Percentiles rank a stretch among this genome's conserved stretches.
These are phyloP conservation scores for Backusella circina DNA, from an alignment of 192 early-diverging fungal species.

Conservation along the genomic window DNA sequence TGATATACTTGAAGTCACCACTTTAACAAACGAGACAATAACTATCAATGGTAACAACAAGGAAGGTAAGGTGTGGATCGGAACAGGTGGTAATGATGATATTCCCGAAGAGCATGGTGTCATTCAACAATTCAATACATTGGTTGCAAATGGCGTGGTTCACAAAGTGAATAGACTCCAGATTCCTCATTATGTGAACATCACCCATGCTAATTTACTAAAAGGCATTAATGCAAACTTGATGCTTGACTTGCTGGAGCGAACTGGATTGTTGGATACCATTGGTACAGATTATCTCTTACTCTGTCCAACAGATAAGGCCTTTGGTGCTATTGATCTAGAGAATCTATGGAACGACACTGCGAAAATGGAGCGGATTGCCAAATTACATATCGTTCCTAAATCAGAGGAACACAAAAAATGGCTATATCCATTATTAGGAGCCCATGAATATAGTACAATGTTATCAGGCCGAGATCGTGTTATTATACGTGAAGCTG, in stretches of 20 bases:
- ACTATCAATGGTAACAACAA: conserved; percentile 28
- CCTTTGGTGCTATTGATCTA: conserved; percentile 40
- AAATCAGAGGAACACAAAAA: not conserved
- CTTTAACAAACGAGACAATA: conserved; percentile 36
- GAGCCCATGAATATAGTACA: conserved; percentile 9
- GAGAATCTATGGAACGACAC: conserved; percentile 27
- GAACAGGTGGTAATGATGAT: not conserved
- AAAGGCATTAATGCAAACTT: conserved; percentile 37
- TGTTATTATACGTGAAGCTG: conserved; percentile 11
- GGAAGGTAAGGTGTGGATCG: not conserved
- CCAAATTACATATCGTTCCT: conserved; percentile 65
- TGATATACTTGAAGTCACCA: conserved; percentile 21
- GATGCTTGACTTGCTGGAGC: conserved; percentile 38
- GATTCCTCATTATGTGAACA: conserved; percentile 38
- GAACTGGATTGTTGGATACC: conserved; percentile 34
- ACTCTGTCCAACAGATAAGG: conserved; percentile 51
- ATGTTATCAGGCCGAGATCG: conserved; percentile 12
- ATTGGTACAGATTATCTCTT: conserved; percentile 33
- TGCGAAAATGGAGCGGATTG: conserved; percentile 44
- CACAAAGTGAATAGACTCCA: conserved; percentile 42
- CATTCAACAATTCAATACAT: conserved; percentile 24
- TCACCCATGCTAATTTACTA: conserved; percentile 40
- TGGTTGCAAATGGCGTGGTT: conserved; percentile 46
- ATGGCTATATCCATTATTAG: not conserved
- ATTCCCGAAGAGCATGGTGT: conserved; percentile 1